phyloP scores from a whole-genome alignment of 2,329 filamentous ascomycete genomes.

The Aspergillus luchuensis region DNA sequence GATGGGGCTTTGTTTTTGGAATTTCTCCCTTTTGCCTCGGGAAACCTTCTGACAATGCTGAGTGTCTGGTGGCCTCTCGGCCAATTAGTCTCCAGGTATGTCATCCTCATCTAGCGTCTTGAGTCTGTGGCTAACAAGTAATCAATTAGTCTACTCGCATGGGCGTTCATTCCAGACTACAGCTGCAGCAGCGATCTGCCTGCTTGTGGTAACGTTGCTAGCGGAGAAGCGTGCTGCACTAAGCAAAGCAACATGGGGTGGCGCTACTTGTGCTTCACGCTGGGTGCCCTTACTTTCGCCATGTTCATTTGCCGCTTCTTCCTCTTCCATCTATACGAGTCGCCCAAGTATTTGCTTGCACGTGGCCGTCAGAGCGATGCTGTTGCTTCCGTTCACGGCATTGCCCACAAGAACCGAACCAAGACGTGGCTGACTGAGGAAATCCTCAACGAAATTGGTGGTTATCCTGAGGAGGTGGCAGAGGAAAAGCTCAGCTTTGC shows the following conservation, averaged over 20 bases:
- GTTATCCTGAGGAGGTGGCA: conserved; percentile 46
- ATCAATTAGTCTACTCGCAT: conserved; percentile 57
- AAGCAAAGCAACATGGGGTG: conserved; percentile 68
- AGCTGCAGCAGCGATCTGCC: conserved; percentile 47
- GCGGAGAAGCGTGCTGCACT: conserved; percentile 43
- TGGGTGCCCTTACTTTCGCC: conserved; percentile 70
- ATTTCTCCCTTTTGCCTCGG: conserved; percentile 75
- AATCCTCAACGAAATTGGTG: conserved; percentile 59
- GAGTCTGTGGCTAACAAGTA: neutral
- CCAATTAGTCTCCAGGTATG: conserved; percentile 64
- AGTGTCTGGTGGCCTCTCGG: conserved; percentile 87
- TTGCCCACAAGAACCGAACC: conserved; percentile 68
- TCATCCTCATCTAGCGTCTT: neutral
- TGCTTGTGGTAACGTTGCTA: conserved; percentile 34
- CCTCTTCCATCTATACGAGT: conserved; percentile 79
- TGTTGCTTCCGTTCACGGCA: conserved; percentile 75
- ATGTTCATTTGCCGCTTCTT: conserved; percentile 81
- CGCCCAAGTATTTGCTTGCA: conserved; percentile 78
- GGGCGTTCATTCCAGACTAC: conserved; percentile 73
- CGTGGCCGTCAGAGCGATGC: conserved; percentile 76
- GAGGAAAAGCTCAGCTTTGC: conserved; percentile 44
- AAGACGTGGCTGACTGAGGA: conserved; percentile 78
- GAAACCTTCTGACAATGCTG: conserved; percentile 73
- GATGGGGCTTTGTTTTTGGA: conserved; percentile 82
- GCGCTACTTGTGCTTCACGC: conserved; percentile 71